Conservation (phyloP, 2,329 filamentous ascomycete genomes). For the Dothiorella sarmentorum region DNA sequence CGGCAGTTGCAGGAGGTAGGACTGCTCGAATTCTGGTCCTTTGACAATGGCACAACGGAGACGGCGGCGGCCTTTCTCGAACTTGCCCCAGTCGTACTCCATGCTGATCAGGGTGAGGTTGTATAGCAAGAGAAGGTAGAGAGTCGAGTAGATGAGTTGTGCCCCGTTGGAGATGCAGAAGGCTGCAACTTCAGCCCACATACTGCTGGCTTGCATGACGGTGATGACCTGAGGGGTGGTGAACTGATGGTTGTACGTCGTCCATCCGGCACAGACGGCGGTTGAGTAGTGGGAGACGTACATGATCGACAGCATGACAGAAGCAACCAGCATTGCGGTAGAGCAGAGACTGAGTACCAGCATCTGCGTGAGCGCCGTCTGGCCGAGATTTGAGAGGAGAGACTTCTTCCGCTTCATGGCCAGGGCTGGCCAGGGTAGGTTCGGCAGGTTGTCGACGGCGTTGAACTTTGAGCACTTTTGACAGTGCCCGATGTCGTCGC, state of each 20-base stretch:
- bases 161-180: slow-evolving; percentile 30
- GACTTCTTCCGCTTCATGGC: slow-evolving; percentile 31
- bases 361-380: slow-evolving; percentile 30
- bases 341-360: slow-evolving; percentile 7
- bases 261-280: slow-evolving; percentile 5
- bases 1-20: slow-evolving; percentile 32
- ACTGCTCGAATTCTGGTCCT: slow-evolving; percentile 27
- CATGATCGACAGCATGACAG: slow-evolving; percentile 23
- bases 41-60: slow-evolving; percentile 30
- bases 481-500: slow-evolving; percentile 32
- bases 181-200: slow-evolving; percentile 26
- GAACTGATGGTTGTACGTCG: slow-evolving; percentile 3
- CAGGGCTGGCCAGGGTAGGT: slow-evolving; percentile 26
- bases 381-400: slow-evolving; percentile 28
- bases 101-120: slow-evolving; percentile 29
- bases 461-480: slow-evolving; percentile 31
- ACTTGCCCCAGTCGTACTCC: slow-evolving; percentile 30
- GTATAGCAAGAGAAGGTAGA: slow-evolving; percentile 33
- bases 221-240: slow-evolving; percentile 8
- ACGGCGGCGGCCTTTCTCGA: slow-evolving; percentile 26
- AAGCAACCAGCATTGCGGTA: slow-evolving; percentile 25
- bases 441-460: slow-evolving; percentile 21
- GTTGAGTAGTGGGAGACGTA: slow-evolving; percentile 15
- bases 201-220: slow-evolving; percentile 21
- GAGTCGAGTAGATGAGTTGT: slow-evolving; percentile 31